These are phyloP conservation scores for Russula olivacea DNA, from an alignment of 768 basidiomycete species.

Conservation along the genomic window DNA sequence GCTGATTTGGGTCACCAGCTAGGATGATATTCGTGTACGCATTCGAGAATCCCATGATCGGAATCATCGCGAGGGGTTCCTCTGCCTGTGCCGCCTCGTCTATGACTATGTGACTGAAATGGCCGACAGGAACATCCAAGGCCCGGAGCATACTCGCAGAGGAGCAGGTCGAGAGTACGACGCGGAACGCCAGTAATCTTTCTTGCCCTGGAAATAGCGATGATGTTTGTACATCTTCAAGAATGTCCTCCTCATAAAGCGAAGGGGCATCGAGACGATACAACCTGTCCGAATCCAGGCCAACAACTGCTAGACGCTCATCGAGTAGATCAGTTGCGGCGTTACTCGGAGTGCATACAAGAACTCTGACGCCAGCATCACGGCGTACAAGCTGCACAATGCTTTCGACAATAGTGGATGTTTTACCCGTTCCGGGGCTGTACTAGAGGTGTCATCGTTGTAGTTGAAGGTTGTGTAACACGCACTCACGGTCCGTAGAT, in stretches of 20 bases:
- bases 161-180: slow-evolving; percentile 54
- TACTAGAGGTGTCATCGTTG: neutral
- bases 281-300: slow-evolving; percentile 31
- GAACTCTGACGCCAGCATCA: slow-evolving; percentile 27
- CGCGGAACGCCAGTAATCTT: slow-evolving; percentile 41
- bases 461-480: too few relatives aligned
- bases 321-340: slow-evolving; percentile 34
- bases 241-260: slow-evolving; percentile 34
- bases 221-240: slow-evolving; percentile 34
- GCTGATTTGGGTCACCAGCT: slow-evolving; percentile 36
- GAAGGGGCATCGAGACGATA: slow-evolving; percentile 51
- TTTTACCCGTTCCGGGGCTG: slow-evolving; percentile 41
- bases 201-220: slow-evolving; percentile 33
- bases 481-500: slow-evolving; percentile 55
- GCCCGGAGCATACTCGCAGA: slow-evolving; percentile 45
- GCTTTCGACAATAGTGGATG: slow-evolving; percentile 35
- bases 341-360: slow-evolving; percentile 37
- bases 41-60: slow-evolving; percentile 33
- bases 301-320: slow-evolving; percentile 25
- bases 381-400: slow-evolving; percentile 33
- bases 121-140: slow-evolving; percentile 45
- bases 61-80: slow-evolving; percentile 51
- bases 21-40: slow-evolving; percentile 35
- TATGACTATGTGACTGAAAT: slow-evolving; percentile 56
- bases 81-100: slow-evolving; percentile 63